Evolutionary conservation across 106 monocot genomes (phyloP).

Genomic region (Allium sativum): DNA sequence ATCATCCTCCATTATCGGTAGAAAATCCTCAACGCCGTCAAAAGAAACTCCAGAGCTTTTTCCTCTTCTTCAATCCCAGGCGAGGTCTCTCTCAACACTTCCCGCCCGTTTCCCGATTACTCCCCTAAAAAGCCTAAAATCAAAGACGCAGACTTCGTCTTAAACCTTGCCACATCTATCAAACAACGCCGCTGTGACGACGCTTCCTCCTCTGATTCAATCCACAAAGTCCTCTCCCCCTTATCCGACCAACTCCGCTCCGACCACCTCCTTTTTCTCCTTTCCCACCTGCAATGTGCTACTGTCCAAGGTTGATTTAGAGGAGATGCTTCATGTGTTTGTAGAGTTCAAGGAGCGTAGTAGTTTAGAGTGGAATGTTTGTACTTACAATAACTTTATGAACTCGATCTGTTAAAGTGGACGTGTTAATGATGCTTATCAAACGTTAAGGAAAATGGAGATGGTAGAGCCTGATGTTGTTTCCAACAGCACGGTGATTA

Average conservation of each 20-base stretch:
- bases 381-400: slow-evolving; percentile 61
- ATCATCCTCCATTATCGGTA: too few species aligned
- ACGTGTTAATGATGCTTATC: slow-evolving; percentile 40
- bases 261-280: slow-evolving; percentile 49
- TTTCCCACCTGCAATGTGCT: slow-evolving; percentile 49
- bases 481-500: slow-evolving; percentile 64
- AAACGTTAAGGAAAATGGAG: slow-evolving; percentile 42
- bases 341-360: slow-evolving; percentile 21
- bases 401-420: slow-evolving; percentile 31
- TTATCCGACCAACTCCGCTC: slow-evolving; percentile 31
- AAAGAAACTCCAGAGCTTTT: too few species aligned
- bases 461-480: slow-evolving; percentile 56
- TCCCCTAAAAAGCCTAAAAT: slow-evolving; percentile 40
- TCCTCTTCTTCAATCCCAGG: too few species aligned
- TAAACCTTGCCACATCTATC: slow-evolving; percentile 37
- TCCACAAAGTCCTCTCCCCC: slow-evolving; percentile 34
- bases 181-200: slow-evolving; percentile 23
- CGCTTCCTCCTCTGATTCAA: slow-evolving; percentile 25
- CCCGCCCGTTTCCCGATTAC: slow-evolving; percentile 95
- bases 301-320: slow-evolving; percentile 36
- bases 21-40: too few species aligned
- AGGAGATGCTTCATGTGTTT: slow-evolving; percentile 31
- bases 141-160: slow-evolving; percentile 57
- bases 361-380: slow-evolving; percentile 37
- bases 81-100: too few species aligned